These are phyloP conservation scores for Globisporangium recalcitrans DNA, from an alignment of 352 stramenopile genomes.

Conservation along the genomic window DNA sequence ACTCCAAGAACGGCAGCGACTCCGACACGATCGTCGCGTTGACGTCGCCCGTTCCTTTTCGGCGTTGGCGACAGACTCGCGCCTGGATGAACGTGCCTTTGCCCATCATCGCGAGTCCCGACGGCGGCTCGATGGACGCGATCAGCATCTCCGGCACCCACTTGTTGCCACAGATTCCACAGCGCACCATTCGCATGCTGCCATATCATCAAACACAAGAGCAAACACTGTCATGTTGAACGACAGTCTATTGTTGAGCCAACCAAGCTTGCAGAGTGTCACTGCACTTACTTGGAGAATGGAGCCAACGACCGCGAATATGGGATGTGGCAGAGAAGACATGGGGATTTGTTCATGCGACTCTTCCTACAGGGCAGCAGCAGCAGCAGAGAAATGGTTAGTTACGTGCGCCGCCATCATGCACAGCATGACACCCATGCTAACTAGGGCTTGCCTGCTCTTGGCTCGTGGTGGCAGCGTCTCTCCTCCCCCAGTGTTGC, in stretches of 20 bases:
- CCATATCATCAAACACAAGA: neutral
- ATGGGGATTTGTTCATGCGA: constrained; percentile 66
- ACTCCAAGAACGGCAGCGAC: constrained; percentile 97
- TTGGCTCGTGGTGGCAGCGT: constrained; percentile 20
- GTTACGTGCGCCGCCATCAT: neutral
- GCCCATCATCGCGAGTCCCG: constrained; percentile 82
- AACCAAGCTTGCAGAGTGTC: neutral
- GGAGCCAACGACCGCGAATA: constrained; percentile 94
- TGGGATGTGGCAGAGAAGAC: constrained; percentile 95
- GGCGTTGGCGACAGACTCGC: constrained; percentile 90
- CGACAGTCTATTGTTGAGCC: neutral
- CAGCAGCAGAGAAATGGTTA: neutral
- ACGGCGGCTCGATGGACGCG: constrained; percentile 83
- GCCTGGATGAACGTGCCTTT: constrained; percentile 95
- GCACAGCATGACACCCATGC: too few species aligned
- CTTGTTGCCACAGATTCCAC: constrained; percentile 94
- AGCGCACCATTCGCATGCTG: constrained; percentile 96
- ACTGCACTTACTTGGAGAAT: constrained; percentile 87
- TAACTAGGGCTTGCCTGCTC: constrained; percentile 19
- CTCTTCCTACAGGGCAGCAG: constrained; percentile 27
- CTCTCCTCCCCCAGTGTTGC: constrained; percentile 14
- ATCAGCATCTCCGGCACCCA: constrained; percentile 96
- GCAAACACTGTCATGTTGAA: constrained; percentile 2
- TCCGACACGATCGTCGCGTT: constrained; percentile 96
- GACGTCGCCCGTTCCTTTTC: constrained; percentile 90